Conservation (phyloP, 768 basidiomycete species). For the Leccinum olivaceopallidum region DNA sequence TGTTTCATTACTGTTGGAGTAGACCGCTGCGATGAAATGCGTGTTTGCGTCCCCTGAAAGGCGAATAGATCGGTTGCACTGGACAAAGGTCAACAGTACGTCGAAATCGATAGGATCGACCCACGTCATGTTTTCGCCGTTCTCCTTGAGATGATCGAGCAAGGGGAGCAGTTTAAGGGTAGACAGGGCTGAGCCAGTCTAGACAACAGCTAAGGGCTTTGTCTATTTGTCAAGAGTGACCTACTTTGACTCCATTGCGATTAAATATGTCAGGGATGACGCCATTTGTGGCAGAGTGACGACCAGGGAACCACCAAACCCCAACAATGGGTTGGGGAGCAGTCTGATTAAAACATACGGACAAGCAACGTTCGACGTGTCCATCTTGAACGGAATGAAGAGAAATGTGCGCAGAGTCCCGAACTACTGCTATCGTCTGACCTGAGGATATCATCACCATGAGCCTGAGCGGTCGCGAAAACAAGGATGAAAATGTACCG, state of each 20-base stretch:
- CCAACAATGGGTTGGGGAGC: constrained; percentile 39
- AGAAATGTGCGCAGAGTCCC: constrained; percentile 65
- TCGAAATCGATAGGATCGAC: constrained; percentile 25
- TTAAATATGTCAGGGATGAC: constrained; percentile 77
- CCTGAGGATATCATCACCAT: constrained; percentile 37
- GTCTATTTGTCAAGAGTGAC: constrained; percentile 21
- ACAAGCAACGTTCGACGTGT: constrained; percentile 48
- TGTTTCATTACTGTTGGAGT: constrained; percentile 59
- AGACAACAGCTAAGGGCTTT: constrained; percentile 9
- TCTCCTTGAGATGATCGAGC: constrained; percentile 68
- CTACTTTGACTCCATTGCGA: constrained; percentile 62
- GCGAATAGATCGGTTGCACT: constrained; percentile 82
- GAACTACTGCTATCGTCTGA: constrained; percentile 70
- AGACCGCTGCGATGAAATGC: constrained; percentile 40
- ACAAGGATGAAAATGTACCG: constrained; percentile 43
- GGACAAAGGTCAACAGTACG: constrained; percentile 20
- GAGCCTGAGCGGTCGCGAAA: constrained; percentile 2
- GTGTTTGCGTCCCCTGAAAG: constrained; percentile 69
- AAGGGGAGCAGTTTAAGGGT: constrained; percentile 68
- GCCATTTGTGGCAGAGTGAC: constrained; percentile 38
- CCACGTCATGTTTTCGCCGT: constrained; percentile 66
- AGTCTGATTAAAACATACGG: constrained; percentile 30
- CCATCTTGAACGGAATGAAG: constrained; percentile 84
- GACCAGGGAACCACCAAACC: constrained; percentile 75
- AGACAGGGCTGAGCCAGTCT: constrained; percentile 81